Evolutionary conservation across 176 grass and related monocot genomes (phyloP), one percentile per base, ranked within the genome.

Genomic region (Juncus effusus): DNA sequence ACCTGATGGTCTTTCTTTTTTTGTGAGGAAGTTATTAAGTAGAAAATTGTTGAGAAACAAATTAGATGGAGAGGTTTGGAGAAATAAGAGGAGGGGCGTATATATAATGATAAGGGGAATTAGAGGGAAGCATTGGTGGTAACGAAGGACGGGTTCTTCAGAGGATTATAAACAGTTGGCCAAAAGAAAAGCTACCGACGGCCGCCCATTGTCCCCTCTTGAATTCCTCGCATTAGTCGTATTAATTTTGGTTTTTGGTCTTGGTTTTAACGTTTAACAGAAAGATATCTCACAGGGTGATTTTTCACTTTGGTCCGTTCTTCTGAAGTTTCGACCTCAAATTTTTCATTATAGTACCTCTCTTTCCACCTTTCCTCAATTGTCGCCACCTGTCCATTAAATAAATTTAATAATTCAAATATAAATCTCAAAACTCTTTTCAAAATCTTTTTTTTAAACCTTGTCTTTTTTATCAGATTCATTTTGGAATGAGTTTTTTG

Each of bases 261-360:
- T 47, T 47, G 44, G 9, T 47, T 47, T 47, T 47, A n/a, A n/a
- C n/a, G 19, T 28, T 28, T 28, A 28, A 55, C 65, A 7, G 16
- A 61, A 62, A 83, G 37, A 40, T 69, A 3, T 13, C 36, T 64
- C 79, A 87, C 84, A 75, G 64, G 77, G 1, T 85, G 67, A 3
- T 62, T 52, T 16, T 76, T 53, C 2, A 84, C 61, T 36, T 63
- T 85, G 36, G 13, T 63, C 36, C 79, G 38, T 64, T 92, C 81
- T 16, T 67, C 64, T 47, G 10, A 51, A 57, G 59, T 54, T 56
- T 84, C 67, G 3, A 63, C 40, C 15, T 38, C 69, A 70, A 80
- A 85, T 41, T 88, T 88, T 44, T 85, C 84, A 13, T 10, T 63
- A 61, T 82, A 87, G 59, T 82, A 92, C 61, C 89, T 38, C 13